Conservation (phyloP, 306 rosid species). For the Trifolium repens region DNA sequence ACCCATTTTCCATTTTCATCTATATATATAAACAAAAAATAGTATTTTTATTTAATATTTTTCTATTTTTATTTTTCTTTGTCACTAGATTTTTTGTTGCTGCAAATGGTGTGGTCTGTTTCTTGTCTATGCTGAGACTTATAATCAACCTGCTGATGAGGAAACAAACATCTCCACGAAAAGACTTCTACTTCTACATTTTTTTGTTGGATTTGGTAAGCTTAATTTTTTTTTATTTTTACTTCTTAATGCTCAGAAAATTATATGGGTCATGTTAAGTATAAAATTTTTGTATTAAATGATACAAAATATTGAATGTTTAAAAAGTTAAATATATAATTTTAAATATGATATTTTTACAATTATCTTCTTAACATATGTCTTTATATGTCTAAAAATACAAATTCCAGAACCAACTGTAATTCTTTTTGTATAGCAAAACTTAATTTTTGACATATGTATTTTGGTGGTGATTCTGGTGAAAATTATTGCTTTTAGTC, state of each 20-base stretch:
- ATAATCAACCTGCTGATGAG: constrained; percentile 38
- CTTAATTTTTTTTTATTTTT: background rate
- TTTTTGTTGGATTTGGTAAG: constrained; percentile 63
- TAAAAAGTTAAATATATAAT: no score
- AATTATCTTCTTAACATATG: no score
- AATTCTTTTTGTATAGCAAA: no score
- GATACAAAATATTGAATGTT: no score
- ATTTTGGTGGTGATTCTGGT: background rate
- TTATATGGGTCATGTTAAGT: no score
- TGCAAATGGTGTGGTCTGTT: constrained; percentile 54
- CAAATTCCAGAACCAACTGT: no score
- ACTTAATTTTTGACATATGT: no score
- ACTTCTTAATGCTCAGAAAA: background rate
- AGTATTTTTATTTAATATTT: no score
- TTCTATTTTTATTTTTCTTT: background rate
- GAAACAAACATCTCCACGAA: constrained; percentile 22
- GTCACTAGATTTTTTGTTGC: constrained; percentile 67
- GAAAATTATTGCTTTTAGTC: background rate
- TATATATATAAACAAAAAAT: no score
- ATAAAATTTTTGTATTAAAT: no score
- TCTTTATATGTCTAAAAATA: no score
- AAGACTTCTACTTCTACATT: constrained; percentile 44
- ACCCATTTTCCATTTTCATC: constrained; percentile 31
- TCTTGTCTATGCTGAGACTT: constrained; percentile 52
- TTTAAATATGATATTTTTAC: no score